These are phyloP conservation scores for Cryptosporidium sp. DNA, from an alignment of 169 alveolate genomes.

Conservation along the genomic window DNA sequence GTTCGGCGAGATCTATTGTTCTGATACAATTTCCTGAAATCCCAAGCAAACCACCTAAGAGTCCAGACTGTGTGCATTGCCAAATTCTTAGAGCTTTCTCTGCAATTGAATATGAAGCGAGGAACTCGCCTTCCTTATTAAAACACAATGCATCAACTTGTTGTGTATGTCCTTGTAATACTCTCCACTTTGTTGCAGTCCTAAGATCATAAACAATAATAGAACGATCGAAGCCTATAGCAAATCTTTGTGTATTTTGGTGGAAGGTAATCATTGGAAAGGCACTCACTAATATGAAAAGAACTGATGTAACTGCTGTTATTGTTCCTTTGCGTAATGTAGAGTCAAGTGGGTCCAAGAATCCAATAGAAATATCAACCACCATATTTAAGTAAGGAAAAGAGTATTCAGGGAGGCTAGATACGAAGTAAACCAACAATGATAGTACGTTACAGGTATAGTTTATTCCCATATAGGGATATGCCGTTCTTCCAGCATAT, in stretches of 20 bases:
- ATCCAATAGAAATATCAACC: constrained; percentile 68
- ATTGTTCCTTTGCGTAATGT: constrained; percentile 76
- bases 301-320: constrained; percentile 81
- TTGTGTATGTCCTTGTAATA: constrained; percentile 79
- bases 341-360: constrained; percentile 76
- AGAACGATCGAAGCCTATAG: constrained; percentile 79
- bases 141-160: constrained; percentile 75
- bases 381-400: constrained; percentile 69
- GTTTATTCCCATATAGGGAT: constrained; percentile 64
- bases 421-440: constrained; percentile 62
- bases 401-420: constrained; percentile 63
- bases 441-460: constrained; percentile 69
- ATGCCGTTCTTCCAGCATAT: constrained; percentile 60
- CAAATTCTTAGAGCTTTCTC: constrained; percentile 76
- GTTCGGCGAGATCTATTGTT: constrained; percentile 33
- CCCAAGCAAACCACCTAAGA: constrained; percentile 72
- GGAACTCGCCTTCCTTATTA: constrained; percentile 76
- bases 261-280: constrained; percentile 84
- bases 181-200: constrained; percentile 83
- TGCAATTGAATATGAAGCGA: constrained; percentile 77
- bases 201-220: constrained; percentile 83
- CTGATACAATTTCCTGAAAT: constrained; percentile 72
- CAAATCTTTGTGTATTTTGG: constrained; percentile 83
- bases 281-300: constrained; percentile 80
- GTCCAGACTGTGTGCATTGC: constrained; percentile 77